A percentile compares a stretch with the other conserved stretches of the same genome.
Evolutionary conservation across 2,329 filamentous ascomycete genomes (phyloP).

Genomic region (Sphaerulina populicola): DNA sequence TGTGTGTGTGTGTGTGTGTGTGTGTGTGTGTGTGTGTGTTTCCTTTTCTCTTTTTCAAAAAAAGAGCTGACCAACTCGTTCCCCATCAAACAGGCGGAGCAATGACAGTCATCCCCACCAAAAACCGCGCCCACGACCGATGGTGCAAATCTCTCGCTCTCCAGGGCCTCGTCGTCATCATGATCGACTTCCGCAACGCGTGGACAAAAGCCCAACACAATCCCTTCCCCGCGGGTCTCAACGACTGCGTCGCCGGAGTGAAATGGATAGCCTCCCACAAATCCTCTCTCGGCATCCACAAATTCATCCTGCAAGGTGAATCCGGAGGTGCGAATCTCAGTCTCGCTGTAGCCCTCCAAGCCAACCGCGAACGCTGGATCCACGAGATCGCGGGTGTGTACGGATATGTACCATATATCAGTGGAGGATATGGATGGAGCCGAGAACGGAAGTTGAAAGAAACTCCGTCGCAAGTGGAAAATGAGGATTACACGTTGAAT

Average conservation of each 20-base stretch:
- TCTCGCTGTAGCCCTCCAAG: constrained; percentile 26
- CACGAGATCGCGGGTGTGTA: constrained; percentile 24
- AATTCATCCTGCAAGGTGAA: constrained; percentile 29
- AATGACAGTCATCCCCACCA: constrained; percentile 22
- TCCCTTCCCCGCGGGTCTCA: constrained; percentile 29
- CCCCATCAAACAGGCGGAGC: constrained; percentile 17
- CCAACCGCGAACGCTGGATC: constrained; percentile 26
- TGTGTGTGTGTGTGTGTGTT: constrained; percentile 12
- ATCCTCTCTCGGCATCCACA: constrained; percentile 21
- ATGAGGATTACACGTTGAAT: constrained; percentile 26
- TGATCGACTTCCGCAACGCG: constrained; percentile 31
- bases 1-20: constrained; percentile 19
- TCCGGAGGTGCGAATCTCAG: constrained; percentile 28
- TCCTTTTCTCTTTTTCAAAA: neutral
- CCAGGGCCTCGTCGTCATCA: constrained; percentile 21
- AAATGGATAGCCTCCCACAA: constrained; percentile 22
- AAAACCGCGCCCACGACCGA: constrained; percentile 23
- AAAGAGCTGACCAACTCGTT: constrained; percentile 15
- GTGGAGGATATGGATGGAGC: constrained; percentile 12
- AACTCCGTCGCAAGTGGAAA: constrained; percentile 24
- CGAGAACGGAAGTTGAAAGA: constrained; percentile 10
- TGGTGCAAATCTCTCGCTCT: constrained; percentile 25
- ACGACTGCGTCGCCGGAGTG: constrained; percentile 27
- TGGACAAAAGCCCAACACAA: constrained; percentile 22
- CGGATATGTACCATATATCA: constrained; percentile 23